These are phyloP conservation scores for Schwanniomyces sp. DNA, from an alignment of 805 yeast genomes.

Conservation along the genomic window DNA sequence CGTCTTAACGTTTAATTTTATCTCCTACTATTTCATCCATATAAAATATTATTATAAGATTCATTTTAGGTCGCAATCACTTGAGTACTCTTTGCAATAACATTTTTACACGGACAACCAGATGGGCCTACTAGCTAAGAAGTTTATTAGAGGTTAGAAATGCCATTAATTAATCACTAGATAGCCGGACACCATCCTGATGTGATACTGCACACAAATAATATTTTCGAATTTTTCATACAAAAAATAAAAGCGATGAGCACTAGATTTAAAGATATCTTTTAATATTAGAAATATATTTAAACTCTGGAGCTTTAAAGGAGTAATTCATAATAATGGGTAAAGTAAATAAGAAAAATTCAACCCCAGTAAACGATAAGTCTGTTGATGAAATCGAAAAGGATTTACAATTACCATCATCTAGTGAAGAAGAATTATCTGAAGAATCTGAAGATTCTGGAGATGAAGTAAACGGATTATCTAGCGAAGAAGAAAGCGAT, in stretches of 20 bases:
- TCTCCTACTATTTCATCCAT: no score
- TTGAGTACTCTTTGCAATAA: no score
- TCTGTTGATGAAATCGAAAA: slow-evolving; percentile 19
- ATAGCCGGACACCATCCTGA: neutral
- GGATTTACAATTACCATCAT: slow-evolving; percentile 14
- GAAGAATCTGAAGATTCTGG: slow-evolving; percentile 15
- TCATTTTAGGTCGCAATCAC: no score
- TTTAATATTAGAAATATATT: neutral
- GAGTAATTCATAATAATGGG: slow-evolving; percentile 4
- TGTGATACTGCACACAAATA: neutral
- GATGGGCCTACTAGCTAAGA: no score
- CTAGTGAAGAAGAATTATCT: slow-evolving; percentile 20
- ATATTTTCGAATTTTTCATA: neutral
- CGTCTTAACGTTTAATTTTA: no score
- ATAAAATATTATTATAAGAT: no score
- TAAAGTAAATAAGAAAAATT: slow-evolving; percentile 4
- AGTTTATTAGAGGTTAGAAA: no score
- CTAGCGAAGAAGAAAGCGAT: slow-evolving; percentile 9
- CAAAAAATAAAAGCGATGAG: slow-evolving; percentile 1
- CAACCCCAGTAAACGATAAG: slow-evolving; percentile 7
- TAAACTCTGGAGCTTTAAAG: neutral
- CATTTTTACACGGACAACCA: no score
- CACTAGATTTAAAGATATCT: neutral
- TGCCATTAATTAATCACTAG: neutral
- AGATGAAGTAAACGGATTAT: slow-evolving; percentile 20